phyloP scores from a whole-genome alignment of 352 stramenopile genomes.

The Phytophthora vignae region DNA sequence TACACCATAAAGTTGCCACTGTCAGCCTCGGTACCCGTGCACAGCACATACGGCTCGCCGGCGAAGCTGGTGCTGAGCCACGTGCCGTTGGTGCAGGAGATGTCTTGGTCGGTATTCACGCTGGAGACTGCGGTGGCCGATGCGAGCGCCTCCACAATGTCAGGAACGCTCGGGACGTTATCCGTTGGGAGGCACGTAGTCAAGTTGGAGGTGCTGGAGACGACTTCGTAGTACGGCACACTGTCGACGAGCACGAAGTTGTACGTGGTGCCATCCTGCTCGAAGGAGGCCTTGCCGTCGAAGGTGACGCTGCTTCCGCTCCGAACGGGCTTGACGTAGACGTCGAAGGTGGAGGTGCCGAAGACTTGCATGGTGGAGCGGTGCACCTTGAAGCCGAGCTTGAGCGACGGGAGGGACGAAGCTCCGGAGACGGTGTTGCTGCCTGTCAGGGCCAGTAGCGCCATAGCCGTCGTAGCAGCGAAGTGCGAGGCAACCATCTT shows the following conservation, averaged over 20 bases:
- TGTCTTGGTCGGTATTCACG: constrained; percentile 49
- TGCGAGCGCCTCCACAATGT: constrained; percentile 40
- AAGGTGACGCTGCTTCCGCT: constrained; percentile 36
- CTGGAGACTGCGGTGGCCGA: constrained; percentile 37
- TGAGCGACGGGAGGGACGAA: constrained; percentile 33
- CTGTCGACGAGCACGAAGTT: constrained; percentile 52
- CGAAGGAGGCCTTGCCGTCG: constrained; percentile 44
- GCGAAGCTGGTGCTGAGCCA: constrained; percentile 44
- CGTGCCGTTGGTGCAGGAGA: constrained; percentile 38
- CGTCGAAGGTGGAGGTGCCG: constrained; percentile 43
- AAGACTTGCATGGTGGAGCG: constrained; percentile 53
- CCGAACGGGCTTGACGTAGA: constrained; percentile 47
- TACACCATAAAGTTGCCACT: constrained; percentile 39
- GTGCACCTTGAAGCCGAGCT: constrained; percentile 53
- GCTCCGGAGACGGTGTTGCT: constrained; percentile 8
- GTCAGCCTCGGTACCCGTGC: constrained; percentile 21
- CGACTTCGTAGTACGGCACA: constrained; percentile 37
- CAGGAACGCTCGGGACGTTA: constrained; percentile 36
- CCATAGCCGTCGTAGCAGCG: neutral
- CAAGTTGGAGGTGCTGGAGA: neutral
- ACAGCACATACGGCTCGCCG: constrained; percentile 52
- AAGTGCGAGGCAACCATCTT: constrained; percentile 18
- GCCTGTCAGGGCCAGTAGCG: neutral
- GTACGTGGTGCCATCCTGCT: constrained; percentile 42
- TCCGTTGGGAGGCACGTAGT: constrained; percentile 28